Percentiles rank a stretch among this genome's conserved stretches.
Conservation (phyloP, 495 filamentous ascomycete species). For the Cairneyella variabilis region DNA sequence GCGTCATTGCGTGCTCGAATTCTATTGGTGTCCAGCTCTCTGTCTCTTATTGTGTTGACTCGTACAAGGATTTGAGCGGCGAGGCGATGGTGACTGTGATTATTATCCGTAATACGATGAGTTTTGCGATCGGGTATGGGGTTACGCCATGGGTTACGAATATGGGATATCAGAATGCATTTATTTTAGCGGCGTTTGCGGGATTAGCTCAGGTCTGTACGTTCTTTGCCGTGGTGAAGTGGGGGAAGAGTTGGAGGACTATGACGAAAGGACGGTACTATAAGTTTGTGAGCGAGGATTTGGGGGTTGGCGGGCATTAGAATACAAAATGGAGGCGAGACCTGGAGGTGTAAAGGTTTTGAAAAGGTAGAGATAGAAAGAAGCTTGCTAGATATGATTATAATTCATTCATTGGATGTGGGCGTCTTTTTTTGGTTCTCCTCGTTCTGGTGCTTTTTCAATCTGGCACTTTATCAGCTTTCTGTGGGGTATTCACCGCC, state of each 20-base stretch:
- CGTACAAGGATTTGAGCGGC: constrained; percentile 58
- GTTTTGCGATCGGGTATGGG: constrained; percentile 38
- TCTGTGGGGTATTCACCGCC: no score
- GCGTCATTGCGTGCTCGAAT: constrained; percentile 52
- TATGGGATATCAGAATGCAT: constrained; percentile 34
- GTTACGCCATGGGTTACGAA: constrained; percentile 38
- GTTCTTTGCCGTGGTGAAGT: constrained; percentile 16
- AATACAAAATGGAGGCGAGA: no score
- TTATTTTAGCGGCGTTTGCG: constrained; percentile 34
- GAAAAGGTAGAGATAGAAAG: no score
- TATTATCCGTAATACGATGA: constrained; percentile 64
- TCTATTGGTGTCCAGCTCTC: constrained; percentile 55
- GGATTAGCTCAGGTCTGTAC: constrained; percentile 10
- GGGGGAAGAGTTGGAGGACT: constrained; percentile 14
- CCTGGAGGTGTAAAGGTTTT: no score
- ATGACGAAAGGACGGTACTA: constrained; percentile 13
- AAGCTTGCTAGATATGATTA: no score
- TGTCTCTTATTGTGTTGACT: constrained; percentile 60
- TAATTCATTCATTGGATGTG: no score
- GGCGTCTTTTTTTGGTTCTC: no score
- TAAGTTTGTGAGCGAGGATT: constrained; percentile 13
- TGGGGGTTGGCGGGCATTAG: not conserved
- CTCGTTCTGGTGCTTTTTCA: no score
- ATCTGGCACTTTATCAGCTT: no score
- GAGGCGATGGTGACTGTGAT: constrained; percentile 63